Conservation (phyloP, 2,329 filamentous ascomycete genomes). For the Talaromyces sp. region DNA sequence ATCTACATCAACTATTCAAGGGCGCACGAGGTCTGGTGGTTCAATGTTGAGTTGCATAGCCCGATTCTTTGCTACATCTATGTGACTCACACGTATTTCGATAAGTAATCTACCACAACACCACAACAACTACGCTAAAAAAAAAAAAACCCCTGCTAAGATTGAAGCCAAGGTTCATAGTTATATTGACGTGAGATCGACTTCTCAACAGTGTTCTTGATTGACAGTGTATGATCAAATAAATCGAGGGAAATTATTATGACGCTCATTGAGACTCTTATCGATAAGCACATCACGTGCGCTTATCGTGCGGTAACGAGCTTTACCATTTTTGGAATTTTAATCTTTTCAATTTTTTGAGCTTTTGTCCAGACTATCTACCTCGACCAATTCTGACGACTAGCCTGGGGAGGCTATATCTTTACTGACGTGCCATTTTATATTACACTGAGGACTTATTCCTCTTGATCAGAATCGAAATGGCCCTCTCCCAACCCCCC, state of each 20-base stretch:
- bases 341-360: slow-evolving; percentile 5
- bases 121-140: not conserved
- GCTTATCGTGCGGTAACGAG: not conserved
- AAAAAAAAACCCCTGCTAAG: not conserved
- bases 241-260: not conserved
- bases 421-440: not conserved
- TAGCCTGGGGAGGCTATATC: not conserved
- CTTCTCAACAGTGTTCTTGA: not conserved
- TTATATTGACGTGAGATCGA: not conserved
- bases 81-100: not conserved
- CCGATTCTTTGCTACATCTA: not conserved
- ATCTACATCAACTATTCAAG: not conserved
- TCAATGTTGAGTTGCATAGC: not conserved
- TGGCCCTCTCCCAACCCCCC: slow-evolving; percentile 31
- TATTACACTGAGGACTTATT: too few relatives aligned
- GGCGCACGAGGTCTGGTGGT: not conserved
- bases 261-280: not conserved
- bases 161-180: not conserved
- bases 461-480: not conserved
- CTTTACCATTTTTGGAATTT: slow-evolving; percentile 8
- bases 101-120: not conserved
- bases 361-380: not conserved
- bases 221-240: not conserved
- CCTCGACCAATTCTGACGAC: not conserved
- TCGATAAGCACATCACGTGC: slow-evolving; percentile 10